A percentile compares a stretch with the other conserved stretches of the same genome.
Evolutionary conservation across 805 yeast species (phyloP).

Genomic region (Suhomyces faveliae): DNA sequence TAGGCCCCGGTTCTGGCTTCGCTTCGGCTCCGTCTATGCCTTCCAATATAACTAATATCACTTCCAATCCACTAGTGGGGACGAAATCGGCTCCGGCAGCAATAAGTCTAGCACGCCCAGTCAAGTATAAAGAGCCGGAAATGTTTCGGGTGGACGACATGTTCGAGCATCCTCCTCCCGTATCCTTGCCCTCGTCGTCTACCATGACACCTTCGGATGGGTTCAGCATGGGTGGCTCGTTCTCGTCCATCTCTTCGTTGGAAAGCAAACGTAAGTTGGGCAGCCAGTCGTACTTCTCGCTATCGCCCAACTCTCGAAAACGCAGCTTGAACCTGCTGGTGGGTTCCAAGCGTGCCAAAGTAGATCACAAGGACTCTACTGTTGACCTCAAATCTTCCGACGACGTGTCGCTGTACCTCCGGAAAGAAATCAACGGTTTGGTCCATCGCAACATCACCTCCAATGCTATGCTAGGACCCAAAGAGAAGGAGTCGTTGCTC

Average conservation of each 20-base stretch:
- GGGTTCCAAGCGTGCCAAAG: background rate
- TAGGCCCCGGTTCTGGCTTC: too few species aligned
- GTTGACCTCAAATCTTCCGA: constrained; percentile 1
- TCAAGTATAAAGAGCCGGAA: background rate
- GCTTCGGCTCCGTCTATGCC: too few species aligned
- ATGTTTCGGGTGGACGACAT: constrained; percentile 1
- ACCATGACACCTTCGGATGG: constrained; percentile 9
- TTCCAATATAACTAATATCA: too few species aligned
- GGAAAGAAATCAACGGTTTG: constrained; percentile 11
- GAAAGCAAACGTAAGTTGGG: constrained; percentile 5
- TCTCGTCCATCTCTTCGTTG: constrained; percentile 3
- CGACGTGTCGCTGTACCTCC: constrained; percentile 8
- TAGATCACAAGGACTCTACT: too few species aligned
- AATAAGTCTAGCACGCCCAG: background rate
- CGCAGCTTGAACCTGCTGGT: background rate
- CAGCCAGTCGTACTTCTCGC: background rate
- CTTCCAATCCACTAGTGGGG: too few species aligned
- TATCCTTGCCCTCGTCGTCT: background rate
- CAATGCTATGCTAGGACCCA: constrained; percentile 7
- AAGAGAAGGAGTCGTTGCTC: constrained; percentile 10
- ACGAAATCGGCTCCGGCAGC: too few species aligned
- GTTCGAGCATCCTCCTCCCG: constrained; percentile 1
- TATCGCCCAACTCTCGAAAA: background rate
- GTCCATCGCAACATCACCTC: constrained; percentile 5
- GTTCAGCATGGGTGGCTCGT: constrained; percentile 9